Evolutionary conservation across 805 yeast genomes (phyloP).

Genomic region (Metschnikowia peoriensis): DNA sequence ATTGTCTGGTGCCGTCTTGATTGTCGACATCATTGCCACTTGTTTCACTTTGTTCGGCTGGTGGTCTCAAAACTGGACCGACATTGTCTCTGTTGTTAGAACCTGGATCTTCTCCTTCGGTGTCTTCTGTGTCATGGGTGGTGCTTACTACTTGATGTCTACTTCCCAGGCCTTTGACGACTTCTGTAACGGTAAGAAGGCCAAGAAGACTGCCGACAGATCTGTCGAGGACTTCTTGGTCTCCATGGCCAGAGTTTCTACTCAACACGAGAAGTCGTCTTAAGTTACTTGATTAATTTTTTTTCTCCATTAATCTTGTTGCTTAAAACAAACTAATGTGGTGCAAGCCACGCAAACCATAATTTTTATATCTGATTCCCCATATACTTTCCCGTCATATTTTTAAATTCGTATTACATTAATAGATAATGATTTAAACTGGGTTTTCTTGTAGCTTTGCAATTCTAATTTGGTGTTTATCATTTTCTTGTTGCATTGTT

Average conservation of each 20-base stretch:
- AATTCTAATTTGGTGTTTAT: neutral
- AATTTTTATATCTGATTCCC: conserved; percentile 23
- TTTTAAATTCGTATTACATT: conserved; percentile 29
- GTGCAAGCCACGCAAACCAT: conserved; percentile 3
- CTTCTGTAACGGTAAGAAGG: conserved; percentile 78
- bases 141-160: conserved; percentile 93
- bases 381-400: conserved; percentile 24
- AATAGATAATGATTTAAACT: conserved; percentile 20
- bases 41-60: conserved; percentile 92
- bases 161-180: conserved; percentile 76
- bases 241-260: conserved; percentile 86
- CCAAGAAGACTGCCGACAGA: conserved; percentile 61
- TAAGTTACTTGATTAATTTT: conserved; percentile 27
- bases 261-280: conserved; percentile 81
- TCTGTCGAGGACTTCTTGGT: conserved; percentile 80
- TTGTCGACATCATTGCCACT: conserved; percentile 88
- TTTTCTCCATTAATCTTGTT: neutral
- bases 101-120: conserved; percentile 96
- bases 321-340: conserved; percentile 7
- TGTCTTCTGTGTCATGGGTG: conserved; percentile 94
- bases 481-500: neutral
- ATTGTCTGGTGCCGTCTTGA: conserved; percentile 88
- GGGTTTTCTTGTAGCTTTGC: neutral
- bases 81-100: conserved; percentile 91
- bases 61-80: conserved; percentile 98